These are phyloP conservation scores for Aspergillus heteromorphus DNA, from an alignment of 495 filamentous ascomycete genomes.

Conservation along the genomic window DNA sequence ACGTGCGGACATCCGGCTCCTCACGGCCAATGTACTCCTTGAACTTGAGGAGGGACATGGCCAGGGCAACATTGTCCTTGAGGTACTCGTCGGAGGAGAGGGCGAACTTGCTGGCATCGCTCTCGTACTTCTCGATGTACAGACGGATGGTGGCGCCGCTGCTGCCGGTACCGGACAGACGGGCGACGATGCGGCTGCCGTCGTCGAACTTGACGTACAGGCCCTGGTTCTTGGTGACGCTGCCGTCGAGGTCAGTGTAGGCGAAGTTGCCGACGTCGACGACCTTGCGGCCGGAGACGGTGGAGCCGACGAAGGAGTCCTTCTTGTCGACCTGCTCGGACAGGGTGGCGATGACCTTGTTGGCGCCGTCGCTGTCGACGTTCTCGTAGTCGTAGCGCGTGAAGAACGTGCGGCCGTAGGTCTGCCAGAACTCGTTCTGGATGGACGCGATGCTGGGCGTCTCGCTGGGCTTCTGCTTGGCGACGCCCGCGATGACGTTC, in stretches of 20 bases:
- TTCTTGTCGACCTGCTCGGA: conserved; percentile 63
- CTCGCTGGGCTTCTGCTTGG: conserved; percentile 65
- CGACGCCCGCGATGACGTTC: conserved; percentile 95
- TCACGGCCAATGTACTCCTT: conserved; percentile 84
- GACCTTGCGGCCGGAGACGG: conserved; percentile 75
- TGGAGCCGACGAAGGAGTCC: conserved; percentile 74
- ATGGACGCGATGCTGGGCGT: conserved; percentile 89
- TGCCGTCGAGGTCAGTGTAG: conserved; percentile 95
- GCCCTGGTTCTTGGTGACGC: conserved; percentile 91
- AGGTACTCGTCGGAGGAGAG: conserved; percentile 91
- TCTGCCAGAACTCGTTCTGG: conserved; percentile 95
- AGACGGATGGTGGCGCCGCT: conserved; percentile 93
- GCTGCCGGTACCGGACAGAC: conserved; percentile 89
- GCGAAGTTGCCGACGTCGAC: conserved; percentile 89
- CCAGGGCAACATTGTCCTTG: conserved; percentile 77
- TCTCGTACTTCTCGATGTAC: conserved; percentile 90
- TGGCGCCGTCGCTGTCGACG: conserved; percentile 82
- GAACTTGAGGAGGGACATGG: conserved; percentile 78
- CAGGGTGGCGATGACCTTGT: conserved; percentile 76
- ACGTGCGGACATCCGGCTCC: conserved; percentile 94
- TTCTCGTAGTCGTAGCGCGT: conserved; percentile 98
- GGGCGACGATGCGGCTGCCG: conserved; percentile 88
- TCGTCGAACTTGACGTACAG: conserved; percentile 93
- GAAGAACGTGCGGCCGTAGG: conserved; percentile 97
- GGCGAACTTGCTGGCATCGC: conserved; percentile 66